Evolutionary conservation across 1,284 basidiomycete species (phyloP), one percentile per base, ranked within the genome.

Genomic region (Vanrija sp.): DNA sequence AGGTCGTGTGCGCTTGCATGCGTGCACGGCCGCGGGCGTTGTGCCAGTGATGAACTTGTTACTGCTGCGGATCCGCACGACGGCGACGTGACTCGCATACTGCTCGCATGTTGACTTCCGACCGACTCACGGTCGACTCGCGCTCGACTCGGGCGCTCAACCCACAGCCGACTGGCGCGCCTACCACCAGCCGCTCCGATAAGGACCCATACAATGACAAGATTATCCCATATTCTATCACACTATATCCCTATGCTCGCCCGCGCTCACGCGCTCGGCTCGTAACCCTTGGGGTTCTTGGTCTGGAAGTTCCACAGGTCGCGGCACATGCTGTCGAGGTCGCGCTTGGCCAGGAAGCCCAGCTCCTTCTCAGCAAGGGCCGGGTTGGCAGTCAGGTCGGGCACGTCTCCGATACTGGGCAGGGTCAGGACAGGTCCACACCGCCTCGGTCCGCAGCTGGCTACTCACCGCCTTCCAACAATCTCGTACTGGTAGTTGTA

Each of bases 381-480:
- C 0, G 96, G 95, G 75, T 98, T 88, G 8, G 95, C 96, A 14
- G 94, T 98, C 41, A 99, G 81, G 73, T 98, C 93, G 0, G 96
- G 95, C 0, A 98, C 96, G 72, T 99, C 96, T 9, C 95, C 96
- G 45, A 84, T 82, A 61, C 92, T 91, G 67, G n/a, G 5, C 6
- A 7, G 16, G 45, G 16, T 24, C 38, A 35, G 38, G 10, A 45
- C 41, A 23, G 3, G 8, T 9, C 12, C 6, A 31, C 10, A 31
- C n/a, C n/a, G 10, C 7, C 12, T 12, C 44, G n/a, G 47, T 4
- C 3, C 24, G 24, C 49, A 19, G 48, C 15, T 14, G 19, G 19
- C 7, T 20, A 78, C 86, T 65, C 69, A 89, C 89, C 95, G 83
- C 67, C 95, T 82, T 1, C 87, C 93, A 56, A 94, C 86, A 64